phyloP scores from a whole-genome alignment of 2,329 filamentous ascomycete genomes.

The Pleoardoris graminearum region DNA sequence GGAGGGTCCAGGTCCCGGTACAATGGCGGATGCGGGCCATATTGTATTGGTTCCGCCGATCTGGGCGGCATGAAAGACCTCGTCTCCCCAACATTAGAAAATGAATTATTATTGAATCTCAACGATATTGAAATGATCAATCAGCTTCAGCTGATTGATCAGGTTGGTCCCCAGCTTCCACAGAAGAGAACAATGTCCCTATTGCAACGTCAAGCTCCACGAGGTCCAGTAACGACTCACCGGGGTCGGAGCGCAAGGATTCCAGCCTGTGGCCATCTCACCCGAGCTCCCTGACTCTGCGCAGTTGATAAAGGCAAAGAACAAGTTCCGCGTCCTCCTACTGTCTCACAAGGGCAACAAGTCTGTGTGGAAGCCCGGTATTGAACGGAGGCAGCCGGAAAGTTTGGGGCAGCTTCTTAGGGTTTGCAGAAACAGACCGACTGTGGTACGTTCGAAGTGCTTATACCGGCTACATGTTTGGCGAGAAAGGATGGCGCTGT shows the following conservation, averaged over 20 bases:
- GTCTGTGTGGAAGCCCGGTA: constrained; percentile 29
- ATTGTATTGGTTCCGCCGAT: too few species aligned
- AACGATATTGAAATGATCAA: constrained; percentile 42
- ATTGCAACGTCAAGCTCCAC: constrained; percentile 49
- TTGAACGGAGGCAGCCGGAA: constrained; percentile 13
- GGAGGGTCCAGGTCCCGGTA: too few species aligned
- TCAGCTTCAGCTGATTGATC: constrained; percentile 31
- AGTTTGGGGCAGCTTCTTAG: neutral
- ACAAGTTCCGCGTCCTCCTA: constrained; percentile 47
- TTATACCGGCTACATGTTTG: constrained; percentile 9
- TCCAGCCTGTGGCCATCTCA: constrained; percentile 50
- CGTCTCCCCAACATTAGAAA: constrained; percentile 8
- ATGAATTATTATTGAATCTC: too few species aligned
- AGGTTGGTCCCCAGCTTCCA: constrained; percentile 53
- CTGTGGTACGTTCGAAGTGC: constrained; percentile 11
- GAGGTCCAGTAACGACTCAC: constrained; percentile 43
- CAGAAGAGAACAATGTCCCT: constrained; percentile 54
- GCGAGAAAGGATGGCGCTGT: constrained; percentile 6
- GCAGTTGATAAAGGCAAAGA: constrained; percentile 47
- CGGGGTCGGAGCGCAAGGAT: constrained; percentile 44
- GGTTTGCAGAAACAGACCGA: constrained; percentile 10
- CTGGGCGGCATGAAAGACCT: too few species aligned
- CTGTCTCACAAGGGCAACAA: constrained; percentile 47
- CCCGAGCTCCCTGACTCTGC: constrained; percentile 48
- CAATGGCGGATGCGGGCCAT: too few species aligned